Evolutionary conservation across 305 asterid species (phyloP), one percentile per base, ranked within the genome.

Genomic region (Solanum hybrid): DNA sequence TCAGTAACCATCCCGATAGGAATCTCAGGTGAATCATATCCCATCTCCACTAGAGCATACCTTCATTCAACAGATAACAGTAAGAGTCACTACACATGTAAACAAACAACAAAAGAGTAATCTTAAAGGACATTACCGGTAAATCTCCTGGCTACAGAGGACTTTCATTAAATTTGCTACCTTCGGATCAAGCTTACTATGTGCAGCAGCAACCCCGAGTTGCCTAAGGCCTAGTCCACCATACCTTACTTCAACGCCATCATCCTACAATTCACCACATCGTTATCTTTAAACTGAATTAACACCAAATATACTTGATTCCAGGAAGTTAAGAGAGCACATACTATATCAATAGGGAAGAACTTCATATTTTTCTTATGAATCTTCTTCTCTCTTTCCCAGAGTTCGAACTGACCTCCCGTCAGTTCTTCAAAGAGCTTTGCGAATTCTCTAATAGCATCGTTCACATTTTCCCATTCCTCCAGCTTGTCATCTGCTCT

Each of bases 1-100:
- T 94, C 92, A 7, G 96, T 92, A 27, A 96, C 92, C 98, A 97
- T 95, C 26, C 98, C 99, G 36, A 96, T 27, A 0, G 99, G 99
- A 34, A 97, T 84, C 35, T 96, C 98, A 2, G 96, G 95, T 82
- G 93, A 92, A 88, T 96, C 99, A 8, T 94, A 89, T n/a, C 95
- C 99, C 93, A 95, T 94, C 89, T 97, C 99, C 98, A 95, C 93
- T 92, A 97, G 85, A 34, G 99, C 98, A 91, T 96, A 97, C 92
- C 99, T 97, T 87, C 66, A 80, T 56, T 7, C 75, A 15, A 22
- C 72, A 13, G 7, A 10, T 7, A 15, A 32, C 22, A 15, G 12
- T 24, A 9, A 17, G 22, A 0, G 29, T 27, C n/a, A n/a, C n/a
- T 60, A 12, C 75, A 45, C 38, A 2, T 9, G 6, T 34, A 38